Percentiles rank a stretch among this genome's conserved stretches.
Evolutionary conservation across 495 filamentous ascomycete species (phyloP).

Genomic region (Talaromyces borbonicus): DNA sequence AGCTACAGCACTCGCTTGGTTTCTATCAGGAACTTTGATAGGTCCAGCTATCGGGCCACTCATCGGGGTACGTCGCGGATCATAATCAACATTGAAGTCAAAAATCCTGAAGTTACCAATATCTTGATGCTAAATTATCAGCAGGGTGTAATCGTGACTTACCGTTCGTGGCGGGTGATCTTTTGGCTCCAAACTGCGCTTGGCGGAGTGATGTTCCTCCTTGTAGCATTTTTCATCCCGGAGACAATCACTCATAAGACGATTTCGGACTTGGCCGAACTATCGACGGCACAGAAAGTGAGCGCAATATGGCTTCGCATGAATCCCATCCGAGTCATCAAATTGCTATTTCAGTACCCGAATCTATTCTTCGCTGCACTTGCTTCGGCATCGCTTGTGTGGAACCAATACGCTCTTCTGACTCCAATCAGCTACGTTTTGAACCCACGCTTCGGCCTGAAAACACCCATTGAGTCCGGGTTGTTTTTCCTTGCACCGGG

Average conservation of each 20-base stretch:
- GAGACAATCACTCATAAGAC: conserved; percentile 57
- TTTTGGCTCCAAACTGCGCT: conserved; percentile 66
- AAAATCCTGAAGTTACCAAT: background rate
- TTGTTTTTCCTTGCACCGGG: conserved; percentile 70
- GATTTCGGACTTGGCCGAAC: conserved; percentile 43
- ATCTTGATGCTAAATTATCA: too few species aligned
- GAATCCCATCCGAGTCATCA: conserved; percentile 51
- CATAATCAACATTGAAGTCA: background rate
- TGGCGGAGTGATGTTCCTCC: conserved; percentile 43
- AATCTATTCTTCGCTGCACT: conserved; percentile 55
- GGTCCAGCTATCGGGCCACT: conserved; percentile 65
- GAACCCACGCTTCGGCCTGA: conserved; percentile 61
- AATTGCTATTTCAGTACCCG: conserved; percentile 46
- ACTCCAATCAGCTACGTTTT: conserved; percentile 68
- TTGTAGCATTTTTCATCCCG: conserved; percentile 55
- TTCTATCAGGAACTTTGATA: conserved; percentile 57
- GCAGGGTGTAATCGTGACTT: conserved; percentile 59
- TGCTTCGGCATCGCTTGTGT: conserved; percentile 52
- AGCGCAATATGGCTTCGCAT: conserved; percentile 46
- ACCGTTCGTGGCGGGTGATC: conserved; percentile 55
- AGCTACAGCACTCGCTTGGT: conserved; percentile 61
- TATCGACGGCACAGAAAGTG: conserved; percentile 35
- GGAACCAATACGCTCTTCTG: conserved; percentile 64
- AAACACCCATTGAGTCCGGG: conserved; percentile 53
- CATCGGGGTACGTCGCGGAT: conserved; percentile 31